These are phyloP conservation scores for Capsella bursapastoris DNA, from an alignment of 345 rosid genomes.

Conservation along the genomic window DNA sequence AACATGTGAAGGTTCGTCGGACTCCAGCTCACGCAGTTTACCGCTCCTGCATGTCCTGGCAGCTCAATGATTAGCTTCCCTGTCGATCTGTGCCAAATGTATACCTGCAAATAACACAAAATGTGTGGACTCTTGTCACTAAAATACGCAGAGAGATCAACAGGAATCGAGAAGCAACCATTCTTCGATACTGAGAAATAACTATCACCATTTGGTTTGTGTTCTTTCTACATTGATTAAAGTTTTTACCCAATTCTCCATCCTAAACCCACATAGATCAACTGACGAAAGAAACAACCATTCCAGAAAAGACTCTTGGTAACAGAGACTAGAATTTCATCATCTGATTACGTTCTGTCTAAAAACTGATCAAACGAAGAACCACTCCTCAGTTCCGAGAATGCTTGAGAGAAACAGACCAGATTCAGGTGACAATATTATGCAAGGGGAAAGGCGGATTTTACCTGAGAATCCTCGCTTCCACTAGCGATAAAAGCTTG, in stretches of 20 bases:
- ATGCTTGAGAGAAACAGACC: conserved; percentile 13
- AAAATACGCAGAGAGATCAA: neutral
- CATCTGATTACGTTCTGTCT: neutral
- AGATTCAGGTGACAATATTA: neutral
- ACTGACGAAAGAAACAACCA: conserved; percentile 4
- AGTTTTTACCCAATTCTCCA: neutral
- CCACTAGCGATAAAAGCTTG: conserved; percentile 73
- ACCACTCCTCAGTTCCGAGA: conserved; percentile 3
- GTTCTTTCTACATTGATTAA: neutral
- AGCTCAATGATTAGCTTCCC: conserved; percentile 52
- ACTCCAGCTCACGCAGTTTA: conserved; percentile 80
- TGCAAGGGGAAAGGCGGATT: neutral
- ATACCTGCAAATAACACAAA: conserved; percentile 52
- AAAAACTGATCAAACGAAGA: conserved; percentile 10
- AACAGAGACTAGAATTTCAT: neutral
- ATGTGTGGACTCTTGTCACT: conserved; percentile 14
- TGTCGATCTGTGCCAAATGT: conserved; percentile 68
- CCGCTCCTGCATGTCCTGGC: conserved; percentile 76
- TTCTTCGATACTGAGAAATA: neutral
- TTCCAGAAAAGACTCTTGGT: neutral
- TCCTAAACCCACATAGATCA: conserved; percentile 1
- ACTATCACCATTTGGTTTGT: neutral
- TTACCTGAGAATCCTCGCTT: conserved; percentile 83
- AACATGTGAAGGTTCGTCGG: conserved; percentile 69
- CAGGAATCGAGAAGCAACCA: neutral